phyloP scores from a whole-genome alignment of 257 asterid genomes.

The Asclepias syriaca region DNA sequence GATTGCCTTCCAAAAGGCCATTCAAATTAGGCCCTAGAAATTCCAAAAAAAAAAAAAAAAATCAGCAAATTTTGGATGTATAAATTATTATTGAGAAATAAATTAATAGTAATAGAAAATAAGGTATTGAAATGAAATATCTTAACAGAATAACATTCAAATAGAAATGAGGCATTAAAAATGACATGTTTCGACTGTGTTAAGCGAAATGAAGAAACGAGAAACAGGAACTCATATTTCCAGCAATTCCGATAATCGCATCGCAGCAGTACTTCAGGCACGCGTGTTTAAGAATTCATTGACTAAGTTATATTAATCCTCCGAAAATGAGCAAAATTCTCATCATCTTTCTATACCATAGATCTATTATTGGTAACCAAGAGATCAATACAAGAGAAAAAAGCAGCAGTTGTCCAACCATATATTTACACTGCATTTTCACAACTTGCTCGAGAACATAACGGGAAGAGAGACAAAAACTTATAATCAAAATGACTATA shows the following conservation, averaged over 20 bases:
- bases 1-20: slow-evolving; percentile 91
- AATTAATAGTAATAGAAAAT: too few relatives aligned
- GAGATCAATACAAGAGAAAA: not conserved
- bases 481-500: not conserved
- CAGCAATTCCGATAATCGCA: not conserved
- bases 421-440: not conserved
- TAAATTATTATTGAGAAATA: not conserved
- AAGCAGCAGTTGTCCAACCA: not conserved
- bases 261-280: not conserved
- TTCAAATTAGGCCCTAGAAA: slow-evolving; percentile 80
- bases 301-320: not conserved
- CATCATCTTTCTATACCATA: not conserved
- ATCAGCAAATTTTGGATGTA: not conserved
- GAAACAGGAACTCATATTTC: not conserved
- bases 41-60: not conserved
- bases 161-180: too few relatives aligned
- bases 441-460: not conserved
- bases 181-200: not conserved
- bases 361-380: not conserved
- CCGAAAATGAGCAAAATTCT: not conserved
- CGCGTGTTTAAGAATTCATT: too few relatives aligned
- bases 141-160: not conserved
- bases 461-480: too few relatives aligned
- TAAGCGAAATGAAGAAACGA: not conserved
- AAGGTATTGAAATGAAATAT: not conserved